These are phyloP conservation scores for Passiflora organensis DNA, from an alignment of 345 rosid species.

Conservation along the genomic window DNA sequence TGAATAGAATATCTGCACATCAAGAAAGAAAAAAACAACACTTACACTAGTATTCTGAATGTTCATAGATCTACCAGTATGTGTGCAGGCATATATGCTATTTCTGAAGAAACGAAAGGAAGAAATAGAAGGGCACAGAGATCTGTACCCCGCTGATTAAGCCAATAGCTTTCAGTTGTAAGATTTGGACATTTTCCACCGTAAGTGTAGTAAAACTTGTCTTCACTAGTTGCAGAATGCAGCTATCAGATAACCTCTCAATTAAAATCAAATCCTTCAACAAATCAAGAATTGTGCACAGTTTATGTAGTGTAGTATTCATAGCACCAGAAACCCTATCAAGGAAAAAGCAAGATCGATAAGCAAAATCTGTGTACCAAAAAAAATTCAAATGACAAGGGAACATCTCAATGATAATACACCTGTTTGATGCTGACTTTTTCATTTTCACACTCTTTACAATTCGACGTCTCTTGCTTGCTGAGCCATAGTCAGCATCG, in stretches of 20 bases:
- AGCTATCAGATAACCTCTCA: conserved; percentile 94
- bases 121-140: conserved; percentile 14
- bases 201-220: conserved; percentile 79
- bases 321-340: conserved; percentile 84
- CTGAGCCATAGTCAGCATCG: conserved; percentile 64
- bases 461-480: conserved; percentile 70
- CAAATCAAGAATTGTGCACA: conserved; percentile 84
- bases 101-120: conserved; percentile 2
- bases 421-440: conserved; percentile 74
- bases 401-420: conserved; percentile 29
- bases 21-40: conserved; percentile 12
- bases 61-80: neutral
- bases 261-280: conserved; percentile 80
- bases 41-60: neutral
- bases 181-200: conserved; percentile 93
- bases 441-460: conserved; percentile 64
- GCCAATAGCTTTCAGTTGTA: conserved; percentile 92
- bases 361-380: conserved; percentile 13
- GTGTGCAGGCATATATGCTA: conserved; percentile 10
- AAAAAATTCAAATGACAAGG: conserved; percentile 11
- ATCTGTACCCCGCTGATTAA: conserved; percentile 74
- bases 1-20: conserved; percentile 82
- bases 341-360: conserved; percentile 23
- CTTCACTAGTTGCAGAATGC: conserved; percentile 85
- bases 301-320: conserved; percentile 76